Conservation (phyloP, 495 filamentous ascomycete genomes). For the Aspergillus affinis region DNA sequence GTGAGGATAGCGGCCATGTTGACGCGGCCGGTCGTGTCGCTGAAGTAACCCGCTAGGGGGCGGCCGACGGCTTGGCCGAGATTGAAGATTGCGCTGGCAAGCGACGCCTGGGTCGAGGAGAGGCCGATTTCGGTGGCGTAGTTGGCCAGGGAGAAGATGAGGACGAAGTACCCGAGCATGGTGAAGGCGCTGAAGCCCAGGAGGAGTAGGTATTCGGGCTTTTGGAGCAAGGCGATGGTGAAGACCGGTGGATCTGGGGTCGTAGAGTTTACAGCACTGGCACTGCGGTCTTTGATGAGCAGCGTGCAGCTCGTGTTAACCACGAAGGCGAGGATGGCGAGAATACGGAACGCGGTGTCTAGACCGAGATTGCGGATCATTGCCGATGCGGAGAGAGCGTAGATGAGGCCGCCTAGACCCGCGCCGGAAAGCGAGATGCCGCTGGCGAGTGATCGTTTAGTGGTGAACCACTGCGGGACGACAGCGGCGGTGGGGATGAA, state of each 20-base stretch:
- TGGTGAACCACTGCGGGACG: conserved; percentile 70
- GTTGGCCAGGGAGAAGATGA: conserved; percentile 72
- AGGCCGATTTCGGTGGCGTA: conserved; percentile 66
- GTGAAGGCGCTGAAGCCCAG: conserved; percentile 63
- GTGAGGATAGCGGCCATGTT: conserved; percentile 65
- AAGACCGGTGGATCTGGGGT: conserved; percentile 35
- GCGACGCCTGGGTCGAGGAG: conserved; percentile 57
- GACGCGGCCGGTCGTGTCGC: conserved; percentile 65
- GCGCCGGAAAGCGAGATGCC: conserved; percentile 65
- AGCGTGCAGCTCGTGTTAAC: conserved; percentile 58
- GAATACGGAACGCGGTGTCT: conserved; percentile 67
- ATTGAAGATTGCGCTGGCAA: conserved; percentile 68
- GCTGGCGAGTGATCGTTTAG: conserved; percentile 55
- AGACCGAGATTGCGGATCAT: conserved; percentile 58
- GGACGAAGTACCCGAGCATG: conserved; percentile 68
- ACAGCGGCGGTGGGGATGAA: conserved; percentile 61
- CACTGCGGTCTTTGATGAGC: conserved; percentile 56
- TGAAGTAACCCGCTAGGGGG: conserved; percentile 65
- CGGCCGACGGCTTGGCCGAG: conserved; percentile 63
- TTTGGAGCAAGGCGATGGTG: conserved; percentile 53
- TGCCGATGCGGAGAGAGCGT: conserved; percentile 30
- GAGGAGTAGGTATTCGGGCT: conserved; percentile 56
- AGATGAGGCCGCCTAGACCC: conserved; percentile 67
- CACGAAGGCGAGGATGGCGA: conserved; percentile 59
- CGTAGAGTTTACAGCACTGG: conserved; percentile 39